Evolutionary conservation across 805 yeast species (phyloP).

Genomic region (Cyberlindnera maritima): DNA sequence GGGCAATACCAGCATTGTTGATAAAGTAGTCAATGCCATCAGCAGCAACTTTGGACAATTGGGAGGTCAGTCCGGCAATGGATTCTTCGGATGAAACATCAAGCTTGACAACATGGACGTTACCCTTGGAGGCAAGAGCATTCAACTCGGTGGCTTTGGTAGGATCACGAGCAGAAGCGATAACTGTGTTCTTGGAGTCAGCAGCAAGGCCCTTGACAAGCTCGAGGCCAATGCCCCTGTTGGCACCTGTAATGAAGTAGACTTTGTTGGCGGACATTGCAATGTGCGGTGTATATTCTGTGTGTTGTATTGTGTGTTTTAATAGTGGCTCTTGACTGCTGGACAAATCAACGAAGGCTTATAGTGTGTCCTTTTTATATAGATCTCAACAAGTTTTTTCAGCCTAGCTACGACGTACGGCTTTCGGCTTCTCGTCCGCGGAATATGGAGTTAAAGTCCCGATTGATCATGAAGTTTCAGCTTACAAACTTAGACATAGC

Average conservation of each 20-base stretch:
- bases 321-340: too few species aligned
- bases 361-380: too few species aligned
- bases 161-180: constrained; percentile 6
- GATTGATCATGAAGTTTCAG: too few species aligned
- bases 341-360: too few species aligned
- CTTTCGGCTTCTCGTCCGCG: too few species aligned
- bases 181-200: not conserved
- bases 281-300: too few species aligned
- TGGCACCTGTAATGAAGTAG: constrained; percentile 10
- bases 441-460: too few species aligned
- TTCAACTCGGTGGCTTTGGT: constrained; percentile 5
- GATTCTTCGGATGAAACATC: constrained; percentile 15
- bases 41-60: constrained; percentile 7
- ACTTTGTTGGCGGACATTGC: constrained; percentile 3
- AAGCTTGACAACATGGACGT: constrained; percentile 11
- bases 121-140: not conserved
- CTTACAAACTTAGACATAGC: too few species aligned
- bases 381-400: too few species aligned
- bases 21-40: constrained; percentile 17
- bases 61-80: constrained; percentile 5
- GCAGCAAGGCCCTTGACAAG: not conserved
- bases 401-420: too few species aligned
- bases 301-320: too few species aligned
- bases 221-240: constrained; percentile 14
- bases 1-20: constrained; percentile 16